phyloP scores from a whole-genome alignment of 805 yeast genomes.

The Starmerella potacharoeniae region DNA sequence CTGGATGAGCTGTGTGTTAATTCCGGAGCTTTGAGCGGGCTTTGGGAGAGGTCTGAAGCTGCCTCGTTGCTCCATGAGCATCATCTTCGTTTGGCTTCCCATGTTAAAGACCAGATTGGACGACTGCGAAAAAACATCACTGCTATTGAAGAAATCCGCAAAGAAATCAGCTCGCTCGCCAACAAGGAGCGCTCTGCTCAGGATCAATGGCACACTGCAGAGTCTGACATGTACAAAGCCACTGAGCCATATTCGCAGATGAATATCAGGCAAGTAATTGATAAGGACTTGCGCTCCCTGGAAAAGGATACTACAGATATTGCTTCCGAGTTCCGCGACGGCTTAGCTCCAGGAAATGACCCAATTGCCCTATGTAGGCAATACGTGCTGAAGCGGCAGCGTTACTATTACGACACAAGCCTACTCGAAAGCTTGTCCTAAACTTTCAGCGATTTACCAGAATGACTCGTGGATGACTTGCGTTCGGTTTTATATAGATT shows the following conservation, averaged over 20 bases:
- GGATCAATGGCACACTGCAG: slow-evolving; percentile 10
- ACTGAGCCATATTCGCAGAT: slow-evolving; percentile 32
- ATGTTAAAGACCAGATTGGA: slow-evolving; percentile 24
- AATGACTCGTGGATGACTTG: neutral
- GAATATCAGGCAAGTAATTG: slow-evolving; percentile 22
- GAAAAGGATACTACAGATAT: neutral
- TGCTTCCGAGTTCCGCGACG: neutral
- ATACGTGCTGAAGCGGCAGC: neutral
- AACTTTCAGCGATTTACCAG: neutral
- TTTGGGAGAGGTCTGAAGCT: neutral
- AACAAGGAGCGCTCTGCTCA: slow-evolving; percentile 19
- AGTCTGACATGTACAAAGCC: slow-evolving; percentile 27
- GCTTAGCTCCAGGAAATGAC: neutral
- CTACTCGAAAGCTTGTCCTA: neutral
- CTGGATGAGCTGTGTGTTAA: neutral
- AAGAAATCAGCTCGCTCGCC: slow-evolving; percentile 13
- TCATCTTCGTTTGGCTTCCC: slow-evolving; percentile 23
- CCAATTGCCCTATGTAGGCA: neutral
- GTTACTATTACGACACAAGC: neutral
- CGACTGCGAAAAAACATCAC: slow-evolving; percentile 24
- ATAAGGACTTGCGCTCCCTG: neutral
- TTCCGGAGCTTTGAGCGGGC: neutral
- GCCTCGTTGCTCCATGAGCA: slow-evolving; percentile 10
- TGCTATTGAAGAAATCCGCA: slow-evolving; percentile 21
- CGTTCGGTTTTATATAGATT: neutral